Evolutionary conservation across 305 asterid species (phyloP), one percentile per base, ranked within the genome.

Genomic region (Lippia alba): DNA sequence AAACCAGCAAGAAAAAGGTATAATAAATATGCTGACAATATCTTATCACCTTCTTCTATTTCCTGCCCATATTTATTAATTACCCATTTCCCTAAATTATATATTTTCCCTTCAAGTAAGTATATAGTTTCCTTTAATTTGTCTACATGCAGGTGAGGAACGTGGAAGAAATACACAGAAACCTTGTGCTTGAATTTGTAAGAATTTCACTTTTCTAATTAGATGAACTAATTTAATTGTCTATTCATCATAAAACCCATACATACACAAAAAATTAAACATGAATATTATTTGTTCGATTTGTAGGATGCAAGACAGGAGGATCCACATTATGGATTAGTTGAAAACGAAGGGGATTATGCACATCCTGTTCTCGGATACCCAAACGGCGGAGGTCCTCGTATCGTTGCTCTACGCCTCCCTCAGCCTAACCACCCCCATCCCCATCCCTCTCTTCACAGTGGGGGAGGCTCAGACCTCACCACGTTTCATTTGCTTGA

Each of bases 311-410:
- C 86, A 44, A 82, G 88, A 61, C 87, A 81, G 6, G 96, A 87
- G 75, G 97, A 93, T 73, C 94, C 97, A 51, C 96, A 91, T 58
- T 89, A 80, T 14, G 95, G 91, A 3, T 69, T 91, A 74, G 96
- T 89, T 1, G 97, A 93, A 9, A 83, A 91, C 16, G 98, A 82
- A 55, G 88, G 86, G 8, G 97, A 85, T 69, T 91, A 85, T 69
- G 89, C 83, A 70, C 82, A 79, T 61, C 63, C 93, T 1, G 77
- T 90, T 24, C 73, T 90, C 59, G 96, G 92, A 20, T 92, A 66
- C 39, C 73, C 85, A 45, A 74, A 76, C 40, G 88, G 73, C 49
- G 87, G 73, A 54, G 87, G 84, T 17, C 82, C 84, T 16, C 85
- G 82, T 16, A 64, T 84, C 3, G 40, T 91, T 33, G 80, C 91